phyloP scores from a whole-genome alignment of 139 green algal species.

The Picochlorum sp. region DNA sequence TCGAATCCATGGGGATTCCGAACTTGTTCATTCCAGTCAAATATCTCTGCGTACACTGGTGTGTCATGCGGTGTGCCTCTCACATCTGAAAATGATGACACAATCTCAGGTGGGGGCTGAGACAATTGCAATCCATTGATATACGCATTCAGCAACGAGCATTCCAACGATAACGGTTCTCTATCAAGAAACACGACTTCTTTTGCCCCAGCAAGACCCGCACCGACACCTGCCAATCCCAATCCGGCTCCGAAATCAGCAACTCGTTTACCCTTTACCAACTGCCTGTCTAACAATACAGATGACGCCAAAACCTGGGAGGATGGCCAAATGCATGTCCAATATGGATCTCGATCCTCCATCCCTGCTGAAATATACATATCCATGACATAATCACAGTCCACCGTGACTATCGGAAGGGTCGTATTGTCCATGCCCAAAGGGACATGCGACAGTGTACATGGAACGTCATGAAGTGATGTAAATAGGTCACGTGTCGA shows the following conservation, averaged over 20 bases:
- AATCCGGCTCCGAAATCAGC: conserved; percentile 64
- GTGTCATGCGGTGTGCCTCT: conserved; percentile 33
- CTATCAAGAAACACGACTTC: conserved; percentile 71
- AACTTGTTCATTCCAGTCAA: not conserved
- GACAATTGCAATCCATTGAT: not conserved
- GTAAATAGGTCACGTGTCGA: too few species aligned
- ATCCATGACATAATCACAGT: conserved; percentile 49
- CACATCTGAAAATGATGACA: not conserved
- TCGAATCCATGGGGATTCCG: conserved; percentile 15
- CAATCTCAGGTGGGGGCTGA: not conserved
- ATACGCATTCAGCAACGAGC: conserved; percentile 38
- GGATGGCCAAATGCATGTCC: conserved; percentile 66
- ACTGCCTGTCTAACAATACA: conserved; percentile 23
- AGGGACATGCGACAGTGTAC: too few species aligned
- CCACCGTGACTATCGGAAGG: not conserved
- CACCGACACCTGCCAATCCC: conserved; percentile 62
- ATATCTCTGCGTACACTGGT: not conserved
- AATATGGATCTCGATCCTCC: conserved; percentile 51
- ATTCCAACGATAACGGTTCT: conserved; percentile 71
- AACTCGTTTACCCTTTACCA: conserved; percentile 48
- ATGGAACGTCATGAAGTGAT: too few species aligned
- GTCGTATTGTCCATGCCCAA: not conserved
- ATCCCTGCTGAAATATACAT: conserved; percentile 57
- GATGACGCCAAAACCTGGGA: conserved; percentile 57
- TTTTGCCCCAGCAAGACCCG: conserved; percentile 49